These are phyloP conservation scores for Ogataea pini DNA, from an alignment of 805 yeast genomes.

Conservation along the genomic window DNA sequence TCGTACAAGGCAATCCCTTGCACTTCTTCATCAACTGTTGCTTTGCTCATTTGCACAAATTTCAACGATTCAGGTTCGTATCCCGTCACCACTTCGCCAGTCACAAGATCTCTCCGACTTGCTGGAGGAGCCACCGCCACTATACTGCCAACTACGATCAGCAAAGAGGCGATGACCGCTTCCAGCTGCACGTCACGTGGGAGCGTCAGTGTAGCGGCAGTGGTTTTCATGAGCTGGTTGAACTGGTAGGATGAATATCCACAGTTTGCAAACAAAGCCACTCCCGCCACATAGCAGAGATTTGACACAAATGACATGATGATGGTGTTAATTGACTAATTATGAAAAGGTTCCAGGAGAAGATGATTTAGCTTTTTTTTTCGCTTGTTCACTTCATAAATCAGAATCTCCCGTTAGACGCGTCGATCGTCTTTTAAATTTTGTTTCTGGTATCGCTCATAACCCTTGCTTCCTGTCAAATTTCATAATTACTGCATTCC, in stretches of 20 bases:
- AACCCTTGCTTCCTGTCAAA: constrained; percentile 5
- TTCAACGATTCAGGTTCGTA: constrained; percentile 36
- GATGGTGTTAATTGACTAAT: too few relatives aligned
- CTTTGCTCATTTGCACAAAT: constrained; percentile 50
- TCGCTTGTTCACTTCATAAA: too few relatives aligned
- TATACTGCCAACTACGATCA: constrained; percentile 44
- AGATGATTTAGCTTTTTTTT: neutral
- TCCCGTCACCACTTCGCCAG: constrained; percentile 35
- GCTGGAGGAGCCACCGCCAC: constrained; percentile 31
- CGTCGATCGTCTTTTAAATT: constrained; percentile 3
- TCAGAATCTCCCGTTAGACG: neutral
- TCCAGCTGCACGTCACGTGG: constrained; percentile 55
- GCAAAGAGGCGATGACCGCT: constrained; percentile 46
- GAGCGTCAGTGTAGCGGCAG: constrained; percentile 21
- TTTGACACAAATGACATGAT: constrained; percentile 3
- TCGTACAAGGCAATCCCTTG: constrained; percentile 47
- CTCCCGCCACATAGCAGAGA: constrained; percentile 16
- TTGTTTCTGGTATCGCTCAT: neutral
- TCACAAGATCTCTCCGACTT: constrained; percentile 23
- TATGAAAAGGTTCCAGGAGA: too few relatives aligned
- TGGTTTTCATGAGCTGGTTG: constrained; percentile 39
- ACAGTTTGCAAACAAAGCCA: constrained; percentile 43
- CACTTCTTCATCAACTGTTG: constrained; percentile 48
- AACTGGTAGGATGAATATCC: constrained; percentile 57
- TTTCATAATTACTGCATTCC: neutral